Conservation (phyloP, 2,329 filamentous ascomycete genomes). For the Fusarium pilosicola region DNA sequence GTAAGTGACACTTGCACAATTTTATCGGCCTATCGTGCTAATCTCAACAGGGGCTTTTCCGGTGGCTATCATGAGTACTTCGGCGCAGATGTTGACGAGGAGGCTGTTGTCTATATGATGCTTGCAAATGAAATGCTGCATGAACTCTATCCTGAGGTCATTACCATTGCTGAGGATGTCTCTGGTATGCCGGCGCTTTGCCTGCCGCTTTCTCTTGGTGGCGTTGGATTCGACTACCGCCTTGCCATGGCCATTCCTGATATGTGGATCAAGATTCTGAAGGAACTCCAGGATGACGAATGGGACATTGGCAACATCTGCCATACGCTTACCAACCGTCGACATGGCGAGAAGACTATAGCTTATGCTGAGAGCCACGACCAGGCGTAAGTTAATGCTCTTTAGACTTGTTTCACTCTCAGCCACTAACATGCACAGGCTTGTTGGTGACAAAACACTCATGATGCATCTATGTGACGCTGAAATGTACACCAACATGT, state of each 20-base stretch:
- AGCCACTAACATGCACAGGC: slow-evolving; percentile 59
- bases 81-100: slow-evolving; percentile 86
- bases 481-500: slow-evolving; percentile 99
- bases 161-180: slow-evolving; percentile 96
- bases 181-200: slow-evolving; percentile 99
- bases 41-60: slow-evolving; percentile 79
- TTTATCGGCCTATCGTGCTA: slow-evolving; percentile 1
- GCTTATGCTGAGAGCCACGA: slow-evolving; percentile 98
- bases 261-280: slow-evolving; percentile 98
- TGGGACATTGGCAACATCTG: slow-evolving; percentile 91
- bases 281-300: slow-evolving; percentile 88
- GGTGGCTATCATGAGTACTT: slow-evolving; percentile 99
- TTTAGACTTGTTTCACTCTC: slow-evolving; percentile 27
- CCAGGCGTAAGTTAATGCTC: slow-evolving; percentile 77
- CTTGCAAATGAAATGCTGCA: slow-evolving; percentile 97
- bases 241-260: slow-evolving; percentile 98
- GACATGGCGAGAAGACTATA: slow-evolving; percentile 97
- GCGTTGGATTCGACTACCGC: slow-evolving; percentile 96
- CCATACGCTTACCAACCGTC: slow-evolving; percentile 89
- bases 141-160: slow-evolving; percentile 83
- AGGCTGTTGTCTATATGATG: slow-evolving; percentile 95
- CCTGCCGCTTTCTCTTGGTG: slow-evolving; percentile 83
- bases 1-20: slow-evolving; percentile 61
- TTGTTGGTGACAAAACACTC: slow-evolving; percentile 95
- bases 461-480: slow-evolving; percentile 99